Evolutionary conservation across 176 grass and related monocot genomes (phyloP).

Genomic region (Thinopyrum elongatum): DNA sequence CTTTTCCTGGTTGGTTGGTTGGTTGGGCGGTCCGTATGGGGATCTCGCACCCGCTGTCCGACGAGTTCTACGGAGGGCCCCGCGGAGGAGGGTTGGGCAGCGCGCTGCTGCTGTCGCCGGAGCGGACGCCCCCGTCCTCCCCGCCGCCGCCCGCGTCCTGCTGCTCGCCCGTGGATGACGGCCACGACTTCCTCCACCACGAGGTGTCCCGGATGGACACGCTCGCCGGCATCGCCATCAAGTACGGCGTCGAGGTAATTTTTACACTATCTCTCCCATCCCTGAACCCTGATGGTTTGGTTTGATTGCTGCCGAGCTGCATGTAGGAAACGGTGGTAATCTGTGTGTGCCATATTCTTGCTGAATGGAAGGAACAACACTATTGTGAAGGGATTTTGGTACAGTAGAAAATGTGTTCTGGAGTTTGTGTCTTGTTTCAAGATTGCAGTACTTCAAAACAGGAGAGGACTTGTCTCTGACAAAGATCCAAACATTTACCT

Average conservation of each 20-base stretch:
- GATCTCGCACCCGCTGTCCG: slow-evolving; percentile 56
- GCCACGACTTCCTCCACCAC: slow-evolving; percentile 41
- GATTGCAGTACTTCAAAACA: too few species aligned
- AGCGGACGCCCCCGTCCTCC: slow-evolving; percentile 29
- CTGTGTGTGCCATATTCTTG: not conserved
- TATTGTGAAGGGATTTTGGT: too few species aligned
- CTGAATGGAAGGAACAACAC: not conserved
- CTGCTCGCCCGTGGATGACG: slow-evolving; percentile 24
- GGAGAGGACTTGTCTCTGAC: too few species aligned
- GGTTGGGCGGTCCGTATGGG: not conserved
- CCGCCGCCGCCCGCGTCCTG: slow-evolving; percentile 23
- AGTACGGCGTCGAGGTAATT: slow-evolving; percentile 75
- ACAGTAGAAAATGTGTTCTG: too few species aligned
- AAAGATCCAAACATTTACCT: not conserved
- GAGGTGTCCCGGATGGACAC: slow-evolving; percentile 73
- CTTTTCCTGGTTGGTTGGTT: not conserved
- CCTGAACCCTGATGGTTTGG: not conserved
- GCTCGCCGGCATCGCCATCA: slow-evolving; percentile 78
- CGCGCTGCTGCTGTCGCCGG: slow-evolving; percentile 31
- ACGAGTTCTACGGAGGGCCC: slow-evolving; percentile 39
- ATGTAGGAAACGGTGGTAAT: not conserved
- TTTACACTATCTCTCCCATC: too few species aligned
- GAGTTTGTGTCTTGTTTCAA: too few species aligned
- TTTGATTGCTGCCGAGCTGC: not conserved
- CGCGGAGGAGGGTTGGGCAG: not conserved